A percentile compares a stretch with the other conserved stretches of the same genome.
These are phyloP conservation scores for Dioscorea zingiberensis DNA, from an alignment of 106 monocot species.

Conservation along the genomic window DNA sequence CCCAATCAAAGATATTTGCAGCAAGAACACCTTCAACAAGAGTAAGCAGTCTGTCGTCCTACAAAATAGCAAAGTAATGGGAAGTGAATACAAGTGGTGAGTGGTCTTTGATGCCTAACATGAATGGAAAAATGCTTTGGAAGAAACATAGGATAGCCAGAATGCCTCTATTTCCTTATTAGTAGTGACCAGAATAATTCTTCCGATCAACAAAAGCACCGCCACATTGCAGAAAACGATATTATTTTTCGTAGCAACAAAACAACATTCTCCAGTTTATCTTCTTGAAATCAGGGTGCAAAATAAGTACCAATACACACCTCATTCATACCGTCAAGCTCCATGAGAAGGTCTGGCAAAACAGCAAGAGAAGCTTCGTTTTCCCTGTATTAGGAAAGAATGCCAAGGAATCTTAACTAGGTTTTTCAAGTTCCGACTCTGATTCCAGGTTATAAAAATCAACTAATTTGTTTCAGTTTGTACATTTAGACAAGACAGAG, in stretches of 20 bases:
- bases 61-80: conserved; percentile 1
- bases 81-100: background rate
- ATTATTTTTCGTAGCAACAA: too few relatives aligned
- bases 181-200: too few relatives aligned
- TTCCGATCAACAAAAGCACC: too few relatives aligned
- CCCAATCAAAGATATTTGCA: conserved; percentile 99
- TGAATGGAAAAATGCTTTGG: too few relatives aligned
- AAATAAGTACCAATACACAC: conserved; percentile 19
- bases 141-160: too few relatives aligned
- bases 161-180: too few relatives aligned
- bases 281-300: background rate
- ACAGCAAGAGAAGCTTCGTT: conserved; percentile 98
- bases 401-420: background rate
- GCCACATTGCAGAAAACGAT: too few relatives aligned
- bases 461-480: too few relatives aligned
- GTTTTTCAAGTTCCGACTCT: background rate
- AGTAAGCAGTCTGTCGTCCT: conserved; percentile 81
- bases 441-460: background rate
- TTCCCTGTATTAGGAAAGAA: conserved; percentile 48
- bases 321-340: conserved; percentile 95
- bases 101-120: too few relatives aligned
- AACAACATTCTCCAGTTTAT: too few relatives aligned
- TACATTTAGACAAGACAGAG: too few relatives aligned
- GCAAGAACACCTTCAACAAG: conserved; percentile 98
- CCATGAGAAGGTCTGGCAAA: conserved; percentile 83